A percentile compares a stretch with the other conserved stretches of the same genome.
These are phyloP conservation scores for Euphorbia peplus DNA, from an alignment of 345 rosid species.

Conservation along the genomic window DNA sequence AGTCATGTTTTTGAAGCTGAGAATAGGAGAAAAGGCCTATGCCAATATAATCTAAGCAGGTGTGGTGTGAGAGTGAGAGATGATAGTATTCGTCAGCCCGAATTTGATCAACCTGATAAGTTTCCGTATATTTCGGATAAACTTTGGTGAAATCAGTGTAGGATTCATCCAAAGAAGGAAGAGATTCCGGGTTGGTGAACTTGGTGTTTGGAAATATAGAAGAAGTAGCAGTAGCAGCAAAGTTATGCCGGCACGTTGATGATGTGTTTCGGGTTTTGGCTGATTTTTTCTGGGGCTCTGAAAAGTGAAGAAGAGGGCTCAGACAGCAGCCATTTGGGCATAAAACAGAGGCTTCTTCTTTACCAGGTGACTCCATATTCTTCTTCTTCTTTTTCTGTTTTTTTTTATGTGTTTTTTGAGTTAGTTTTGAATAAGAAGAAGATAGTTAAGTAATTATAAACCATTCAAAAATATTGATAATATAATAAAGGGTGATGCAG, in stretches of 20 bases:
- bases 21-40: constrained; percentile 78
- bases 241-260: constrained; percentile 59
- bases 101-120: constrained; percentile 54
- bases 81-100: constrained; percentile 65
- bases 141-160: constrained; percentile 58
- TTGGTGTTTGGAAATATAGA: constrained; percentile 65
- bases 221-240: constrained; percentile 56
- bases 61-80: constrained; percentile 54
- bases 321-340: constrained; percentile 70
- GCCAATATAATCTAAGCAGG: constrained; percentile 93
- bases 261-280: constrained; percentile 43
- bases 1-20: constrained; percentile 53
- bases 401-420: constrained; percentile 2
- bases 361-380: constrained; percentile 41
- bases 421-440: background rate
- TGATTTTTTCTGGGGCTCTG: constrained; percentile 35
- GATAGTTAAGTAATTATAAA: background rate
- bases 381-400: constrained; percentile 9
- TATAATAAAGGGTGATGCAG: background rate
- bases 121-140: constrained; percentile 57
- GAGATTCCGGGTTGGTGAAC: constrained; percentile 77
- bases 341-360: constrained; percentile 38
- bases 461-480: background rate
- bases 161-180: constrained; percentile 64
- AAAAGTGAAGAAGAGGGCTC: constrained; percentile 27